Base-by-base conservation (phyloP, 306 rosid species). In the Prunus padus region DNA sequence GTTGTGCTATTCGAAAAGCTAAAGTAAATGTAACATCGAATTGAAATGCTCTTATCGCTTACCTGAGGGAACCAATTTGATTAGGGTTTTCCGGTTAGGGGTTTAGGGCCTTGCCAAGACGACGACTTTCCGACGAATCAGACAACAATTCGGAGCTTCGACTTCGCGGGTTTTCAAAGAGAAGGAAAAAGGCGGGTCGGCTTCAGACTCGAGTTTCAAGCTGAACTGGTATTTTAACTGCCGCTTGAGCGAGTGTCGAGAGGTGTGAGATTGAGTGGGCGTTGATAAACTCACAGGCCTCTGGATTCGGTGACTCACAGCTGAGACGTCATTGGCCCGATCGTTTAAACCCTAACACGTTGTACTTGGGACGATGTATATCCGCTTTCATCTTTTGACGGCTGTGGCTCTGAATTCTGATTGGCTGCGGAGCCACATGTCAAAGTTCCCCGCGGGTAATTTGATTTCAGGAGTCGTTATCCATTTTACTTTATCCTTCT, bases 121-220 rank as follows among this genome's bases (percentile, higher is more conserved):
- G 74, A 44, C 80, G 59, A 13, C 47, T 59, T 44, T 65, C 18
- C 5, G 50, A 11, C 9, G 16, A 19, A 16, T 50, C 54, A 16
- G 62, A 28, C 16, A 5, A 30, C 1, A 9, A 33, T 33, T 9
- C 67, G 62, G 45, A 40, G 54, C 65, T 52, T 31, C 73, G 56
- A 60, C 3, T 12, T 18, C 15, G 33, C 14, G 20, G 51, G 15
- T 33, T 16, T 51, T 25, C 37, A 51, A 23, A 54, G 66, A 50
- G 6, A n/a, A 37, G 42, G 40, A 76, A 42, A 76, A 55, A 25
- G 73, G 79, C 79, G 74, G 80, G 56, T 42, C 11, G 4, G 40
- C 10, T 28, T 14, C 65, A 10, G 64, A 11, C 49, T 23, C 26
- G 1, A 40, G 63, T 65, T 65, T 52, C 0, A 18, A 73, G n/a